Evolutionary conservation across 352 stramenopile species (phyloP), one percentile per base, ranked within the genome.

Genomic region (Blastocystis sp.): DNA sequence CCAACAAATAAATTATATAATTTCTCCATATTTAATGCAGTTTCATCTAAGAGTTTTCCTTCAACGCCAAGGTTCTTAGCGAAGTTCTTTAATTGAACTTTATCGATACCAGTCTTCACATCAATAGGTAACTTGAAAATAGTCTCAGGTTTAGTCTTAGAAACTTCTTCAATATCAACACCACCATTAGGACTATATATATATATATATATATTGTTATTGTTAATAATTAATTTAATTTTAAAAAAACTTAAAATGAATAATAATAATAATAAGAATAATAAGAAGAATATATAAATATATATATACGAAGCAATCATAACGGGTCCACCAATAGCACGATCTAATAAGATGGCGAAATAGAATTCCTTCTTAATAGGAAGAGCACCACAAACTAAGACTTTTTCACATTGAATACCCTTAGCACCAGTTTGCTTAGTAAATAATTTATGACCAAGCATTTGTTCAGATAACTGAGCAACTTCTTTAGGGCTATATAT

Each of bases 291-390:
- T 11, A 11, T 11, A 0, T 4, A 13, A 18, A 0, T 4, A 41
- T 31, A 52, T 4, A 18, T 10, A 18, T n/a, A 58, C 24, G 78
- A 93, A n/a, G 81, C 88, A 41, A 97, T 84, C 58, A 97, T 81
- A 30, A 95, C 75, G 4, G 88, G 87, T 25, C 89, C 88, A 66
- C 91, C 80, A 65, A 75, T 85, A 11, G 75, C 79, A 34, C 88
- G 82, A 74, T 97, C 90, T 82, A 97, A 93, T 33, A 96, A 74
- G 73, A 96, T 95, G 58, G 79, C 84, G 46, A 97, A 84, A 75
- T 97, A 97, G 77, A 94, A 93, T 75, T 97, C 90, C 30, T 80
- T 75, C 31, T 80, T 75, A 74, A 93, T 88, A 73, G 89, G 86
- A 41, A 92, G 74, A 55, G 82, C 75, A 72, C 90, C 82, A 32